Evolutionary conservation across 768 basidiomycete genomes (phyloP).

Genomic region (Amanita muscaria): DNA sequence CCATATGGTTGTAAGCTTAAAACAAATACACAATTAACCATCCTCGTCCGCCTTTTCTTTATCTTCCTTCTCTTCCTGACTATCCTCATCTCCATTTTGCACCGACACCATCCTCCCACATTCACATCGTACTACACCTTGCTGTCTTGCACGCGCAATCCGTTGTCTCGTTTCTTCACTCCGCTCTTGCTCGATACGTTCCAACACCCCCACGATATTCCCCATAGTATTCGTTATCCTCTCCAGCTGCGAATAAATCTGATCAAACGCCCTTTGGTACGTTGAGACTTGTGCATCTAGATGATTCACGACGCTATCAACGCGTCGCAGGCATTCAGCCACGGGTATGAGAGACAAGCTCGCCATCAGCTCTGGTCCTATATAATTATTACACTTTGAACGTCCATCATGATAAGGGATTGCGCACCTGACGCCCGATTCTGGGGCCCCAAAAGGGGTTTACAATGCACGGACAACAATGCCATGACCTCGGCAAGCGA

Average conservation of each 20-base stretch:
- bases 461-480: too few species aligned
- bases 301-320: neutral
- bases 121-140: neutral
- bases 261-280: neutral
- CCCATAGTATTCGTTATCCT: neutral
- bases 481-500: too few species aligned
- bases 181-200: neutral
- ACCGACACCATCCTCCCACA: neutral
- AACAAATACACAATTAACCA: too few species aligned
- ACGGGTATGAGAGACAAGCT: neutral
- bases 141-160: too few species aligned
- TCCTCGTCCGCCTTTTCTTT: too few species aligned
- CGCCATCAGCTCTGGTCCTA: neutral
- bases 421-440: too few species aligned
- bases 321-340: neutral
- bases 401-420: too few species aligned
- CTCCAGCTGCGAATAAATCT: neutral
- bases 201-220: neutral
- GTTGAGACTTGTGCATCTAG: neutral
- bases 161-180: neutral
- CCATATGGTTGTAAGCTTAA: conserved; percentile 31
- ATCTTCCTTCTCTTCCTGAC: too few species aligned
- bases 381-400: too few species aligned
- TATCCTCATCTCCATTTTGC: neutral
- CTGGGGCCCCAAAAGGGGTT: too few species aligned